Evolutionary conservation across 192 early-diverging fungal species (phyloP).

Genomic region (Spizellomyces punctatus): DNA sequence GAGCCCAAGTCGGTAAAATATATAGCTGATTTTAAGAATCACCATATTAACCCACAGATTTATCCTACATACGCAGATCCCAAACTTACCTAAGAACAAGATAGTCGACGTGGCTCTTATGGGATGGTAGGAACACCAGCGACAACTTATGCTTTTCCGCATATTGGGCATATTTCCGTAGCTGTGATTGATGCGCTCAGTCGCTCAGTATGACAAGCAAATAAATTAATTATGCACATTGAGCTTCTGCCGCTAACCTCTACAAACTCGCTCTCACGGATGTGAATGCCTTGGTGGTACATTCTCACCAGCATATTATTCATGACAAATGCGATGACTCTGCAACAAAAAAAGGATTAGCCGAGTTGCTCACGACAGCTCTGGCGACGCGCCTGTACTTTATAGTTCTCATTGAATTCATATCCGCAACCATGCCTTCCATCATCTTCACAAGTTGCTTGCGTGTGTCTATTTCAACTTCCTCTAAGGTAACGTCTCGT

Average conservation of each 20-base stretch:
- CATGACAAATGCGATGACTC: constrained; percentile 70
- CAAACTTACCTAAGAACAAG: constrained; percentile 68
- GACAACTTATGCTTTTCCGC: constrained; percentile 66
- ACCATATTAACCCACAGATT: too few relatives aligned
- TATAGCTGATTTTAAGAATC: constrained; percentile 28
- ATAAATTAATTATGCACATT: too few relatives aligned
- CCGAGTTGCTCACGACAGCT: neutral
- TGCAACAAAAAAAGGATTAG: constrained; percentile 27
- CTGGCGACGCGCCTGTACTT: constrained; percentile 46
- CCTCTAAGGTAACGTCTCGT: constrained; percentile 12
- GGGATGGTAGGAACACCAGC: constrained; percentile 77
- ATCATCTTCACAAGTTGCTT: constrained; percentile 41
- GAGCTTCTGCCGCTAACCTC: constrained; percentile 47
- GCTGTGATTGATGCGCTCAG: constrained; percentile 8
- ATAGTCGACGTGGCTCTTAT: constrained; percentile 89
- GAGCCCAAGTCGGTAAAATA: constrained; percentile 79
- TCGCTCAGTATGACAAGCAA: too few relatives aligned
- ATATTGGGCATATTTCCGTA: constrained; percentile 37
- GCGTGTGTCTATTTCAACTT: constrained; percentile 33
- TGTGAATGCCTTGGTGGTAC: constrained; percentile 86
- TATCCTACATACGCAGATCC: neutral
- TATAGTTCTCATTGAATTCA: constrained; percentile 65
- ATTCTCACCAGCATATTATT: constrained; percentile 76
- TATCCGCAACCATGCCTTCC: constrained; percentile 60
- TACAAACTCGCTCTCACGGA: constrained; percentile 75